These are phyloP conservation scores for Penicillium samsonianum DNA, from an alignment of 495 filamentous ascomycete genomes.

Conservation along the genomic window DNA sequence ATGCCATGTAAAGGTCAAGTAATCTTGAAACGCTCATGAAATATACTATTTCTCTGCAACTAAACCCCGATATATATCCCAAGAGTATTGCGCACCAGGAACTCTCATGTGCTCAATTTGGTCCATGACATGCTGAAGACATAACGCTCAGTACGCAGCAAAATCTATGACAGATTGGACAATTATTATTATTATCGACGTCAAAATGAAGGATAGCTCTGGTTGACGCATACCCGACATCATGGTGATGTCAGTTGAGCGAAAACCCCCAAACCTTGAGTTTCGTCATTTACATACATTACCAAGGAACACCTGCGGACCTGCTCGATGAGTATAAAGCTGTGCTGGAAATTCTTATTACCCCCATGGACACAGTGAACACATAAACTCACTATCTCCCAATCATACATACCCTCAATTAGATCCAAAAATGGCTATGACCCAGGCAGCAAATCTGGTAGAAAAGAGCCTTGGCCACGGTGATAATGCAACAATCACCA, in stretches of 20 bases:
- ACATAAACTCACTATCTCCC: neutral
- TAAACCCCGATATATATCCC: neutral
- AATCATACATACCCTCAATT: neutral
- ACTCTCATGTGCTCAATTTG: too few species aligned
- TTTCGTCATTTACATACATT: neutral
- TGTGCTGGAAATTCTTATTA: neutral
- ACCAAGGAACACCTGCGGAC: neutral
- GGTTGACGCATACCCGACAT: neutral
- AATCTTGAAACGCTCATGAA: neutral
- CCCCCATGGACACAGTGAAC: neutral
- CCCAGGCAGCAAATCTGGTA: conserved; percentile 62
- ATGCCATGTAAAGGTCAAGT: neutral
- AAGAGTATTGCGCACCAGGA: neutral
- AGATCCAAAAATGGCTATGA: conserved; percentile 51
- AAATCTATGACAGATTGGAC: neutral
- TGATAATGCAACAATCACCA: conserved; percentile 31
- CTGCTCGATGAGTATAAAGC: neutral
- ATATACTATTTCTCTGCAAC: neutral
- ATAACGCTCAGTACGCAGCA: neutral
- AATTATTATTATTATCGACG: too few species aligned
- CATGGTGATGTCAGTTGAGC: conserved; percentile 8
- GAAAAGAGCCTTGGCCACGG: conserved; percentile 70
- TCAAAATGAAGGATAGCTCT: neutral
- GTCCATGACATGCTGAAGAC: too few species aligned
- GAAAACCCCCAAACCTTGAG: neutral